Evolutionary conservation across 805 yeast genomes (phyloP).

Genomic region (Hyphopichia homilentoma): DNA sequence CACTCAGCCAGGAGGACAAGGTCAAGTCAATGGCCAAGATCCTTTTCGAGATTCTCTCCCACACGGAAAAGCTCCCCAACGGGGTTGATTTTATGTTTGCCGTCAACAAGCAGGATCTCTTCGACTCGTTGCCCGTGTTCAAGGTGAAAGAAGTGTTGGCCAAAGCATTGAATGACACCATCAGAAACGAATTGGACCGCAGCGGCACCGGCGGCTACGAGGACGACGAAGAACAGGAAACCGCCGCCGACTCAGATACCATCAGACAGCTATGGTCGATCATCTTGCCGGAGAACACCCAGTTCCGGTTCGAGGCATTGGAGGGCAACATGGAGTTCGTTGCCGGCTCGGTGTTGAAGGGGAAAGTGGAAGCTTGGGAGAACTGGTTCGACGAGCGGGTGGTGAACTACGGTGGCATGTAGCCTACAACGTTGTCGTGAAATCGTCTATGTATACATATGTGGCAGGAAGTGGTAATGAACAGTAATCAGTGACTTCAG

Average conservation of each 20-base stretch:
- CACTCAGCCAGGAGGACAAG: constrained; percentile 35
- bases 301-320: constrained; percentile 61
- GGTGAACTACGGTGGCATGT: constrained; percentile 40
- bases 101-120: constrained; percentile 81
- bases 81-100: constrained; percentile 77
- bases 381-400: constrained; percentile 78
- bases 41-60: constrained; percentile 54
- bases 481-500: too few species aligned
- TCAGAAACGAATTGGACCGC: constrained; percentile 42
- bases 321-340: constrained; percentile 71
- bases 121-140: constrained; percentile 70
- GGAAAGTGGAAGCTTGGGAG: constrained; percentile 57
- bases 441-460: too few species aligned
- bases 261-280: constrained; percentile 46
- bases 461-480: too few species aligned
- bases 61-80: constrained; percentile 60
- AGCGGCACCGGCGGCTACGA: constrained; percentile 41
- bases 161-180: constrained; percentile 54
- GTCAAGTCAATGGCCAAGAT: constrained; percentile 49
- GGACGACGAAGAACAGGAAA: constrained; percentile 23
- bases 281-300: constrained; percentile 31
- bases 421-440: not conserved
- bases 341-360: constrained; percentile 68
- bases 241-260: constrained; percentile 27
- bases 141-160: constrained; percentile 62